phyloP scores from a whole-genome alignment of 352 stramenopile genomes.

The Phytophthora sansomeana region DNA sequence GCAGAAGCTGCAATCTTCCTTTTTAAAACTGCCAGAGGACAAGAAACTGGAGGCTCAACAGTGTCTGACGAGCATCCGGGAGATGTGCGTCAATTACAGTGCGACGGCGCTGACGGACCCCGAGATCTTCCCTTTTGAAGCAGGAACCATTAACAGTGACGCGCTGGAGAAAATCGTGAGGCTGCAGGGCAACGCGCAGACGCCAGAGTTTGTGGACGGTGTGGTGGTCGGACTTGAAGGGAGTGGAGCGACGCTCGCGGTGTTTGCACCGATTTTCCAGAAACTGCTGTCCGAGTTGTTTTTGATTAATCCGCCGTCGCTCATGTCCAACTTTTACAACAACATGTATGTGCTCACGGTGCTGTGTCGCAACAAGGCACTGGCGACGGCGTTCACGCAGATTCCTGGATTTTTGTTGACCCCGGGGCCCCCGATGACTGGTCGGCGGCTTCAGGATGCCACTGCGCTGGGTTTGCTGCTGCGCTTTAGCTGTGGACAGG shows the following conservation, averaged over 20 bases:
- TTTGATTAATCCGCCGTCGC: slow-evolving; percentile 75
- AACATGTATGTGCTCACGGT: slow-evolving; percentile 75
- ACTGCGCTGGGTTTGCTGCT: slow-evolving; percentile 81
- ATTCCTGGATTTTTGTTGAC: slow-evolving; percentile 81
- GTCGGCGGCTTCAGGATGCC: slow-evolving; percentile 76
- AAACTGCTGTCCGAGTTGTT: slow-evolving; percentile 85
- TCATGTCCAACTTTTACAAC: slow-evolving; percentile 81
- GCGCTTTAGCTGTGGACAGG: slow-evolving; percentile 76
- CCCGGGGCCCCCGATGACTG: slow-evolving; percentile 59
- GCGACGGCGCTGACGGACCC: slow-evolving; percentile 83
- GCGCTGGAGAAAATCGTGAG: slow-evolving; percentile 79
- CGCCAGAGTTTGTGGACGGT: slow-evolving; percentile 66
- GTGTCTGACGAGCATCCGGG: slow-evolving; percentile 60
- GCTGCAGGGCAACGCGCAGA: slow-evolving; percentile 57
- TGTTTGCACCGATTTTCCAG: slow-evolving; percentile 84
- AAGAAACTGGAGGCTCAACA: slow-evolving; percentile 65
- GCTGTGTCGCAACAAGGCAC: slow-evolving; percentile 71
- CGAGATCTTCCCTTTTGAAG: slow-evolving; percentile 86
- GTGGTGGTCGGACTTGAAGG: slow-evolving; percentile 61
- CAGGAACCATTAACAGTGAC: slow-evolving; percentile 67
- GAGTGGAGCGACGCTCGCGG: slow-evolving; percentile 48
- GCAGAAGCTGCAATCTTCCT: slow-evolving; percentile 74
- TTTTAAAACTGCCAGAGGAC: slow-evolving; percentile 48
- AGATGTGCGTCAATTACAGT: slow-evolving; percentile 90
- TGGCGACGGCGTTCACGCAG: slow-evolving; percentile 67